Evolutionary conservation across 2,329 filamentous ascomycete genomes (phyloP).

Genomic region (Coniochaeta sp.): DNA sequence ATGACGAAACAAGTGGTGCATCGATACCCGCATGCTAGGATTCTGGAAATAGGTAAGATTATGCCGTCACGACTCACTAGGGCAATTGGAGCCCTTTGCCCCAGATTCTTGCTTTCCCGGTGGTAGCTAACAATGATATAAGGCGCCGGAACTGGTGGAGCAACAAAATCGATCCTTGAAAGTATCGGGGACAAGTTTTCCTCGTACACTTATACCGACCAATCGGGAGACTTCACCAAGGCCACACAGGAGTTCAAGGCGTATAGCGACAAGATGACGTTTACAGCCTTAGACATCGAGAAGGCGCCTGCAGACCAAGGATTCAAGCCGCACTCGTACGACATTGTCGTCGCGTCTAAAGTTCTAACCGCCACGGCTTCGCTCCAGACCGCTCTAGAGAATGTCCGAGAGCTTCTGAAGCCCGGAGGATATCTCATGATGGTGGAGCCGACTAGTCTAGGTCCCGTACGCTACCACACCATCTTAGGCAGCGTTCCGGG

Average conservation of each 20-base stretch:
- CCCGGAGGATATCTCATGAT: constrained; percentile 11
- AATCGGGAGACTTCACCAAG: constrained; percentile 29
- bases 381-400: constrained; percentile 8
- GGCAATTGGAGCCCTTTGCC: too few relatives aligned
- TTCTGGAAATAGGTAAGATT: too few relatives aligned
- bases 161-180: constrained; percentile 22
- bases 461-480: too few relatives aligned
- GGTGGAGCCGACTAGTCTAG: constrained; percentile 8
- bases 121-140: too few relatives aligned
- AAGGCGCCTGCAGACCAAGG: constrained; percentile 20
- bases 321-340: constrained; percentile 18
- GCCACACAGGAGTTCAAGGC: constrained; percentile 20
- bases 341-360: constrained; percentile 22
- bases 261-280: too few relatives aligned
- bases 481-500: constrained; percentile 2
- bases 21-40: too few relatives aligned
- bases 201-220: constrained; percentile 33
- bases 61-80: too few relatives aligned
- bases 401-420: constrained; percentile 9
- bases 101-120: too few relatives aligned
- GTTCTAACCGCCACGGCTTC: constrained; percentile 19
- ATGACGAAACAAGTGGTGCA: too few relatives aligned
- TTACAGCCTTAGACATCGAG: constrained; percentile 19
- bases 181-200: constrained; percentile 18
- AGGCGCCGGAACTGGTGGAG: constrained; percentile 29